Evolutionary conservation across 148 eudicot species (phyloP).

Genomic region (Hydrangea macrophylla): DNA sequence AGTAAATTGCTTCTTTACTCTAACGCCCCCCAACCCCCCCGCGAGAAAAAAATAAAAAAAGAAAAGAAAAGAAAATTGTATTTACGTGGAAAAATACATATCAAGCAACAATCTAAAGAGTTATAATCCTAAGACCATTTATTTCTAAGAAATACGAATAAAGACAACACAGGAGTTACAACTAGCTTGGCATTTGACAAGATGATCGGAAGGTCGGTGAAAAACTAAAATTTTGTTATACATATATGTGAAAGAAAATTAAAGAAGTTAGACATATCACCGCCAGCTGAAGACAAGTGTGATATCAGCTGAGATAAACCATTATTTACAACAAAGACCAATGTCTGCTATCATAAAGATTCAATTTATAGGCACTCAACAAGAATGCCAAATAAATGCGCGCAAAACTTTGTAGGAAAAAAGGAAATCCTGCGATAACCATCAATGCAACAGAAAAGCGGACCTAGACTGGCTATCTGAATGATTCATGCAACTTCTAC

Average conservation of each 20-base stretch:
- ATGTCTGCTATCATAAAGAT: neutral
- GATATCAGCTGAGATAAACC: neutral
- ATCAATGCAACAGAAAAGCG: too few relatives aligned
- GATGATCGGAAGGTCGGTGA: neutral
- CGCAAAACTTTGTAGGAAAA: neutral
- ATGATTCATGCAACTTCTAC: neutral
- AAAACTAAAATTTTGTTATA: too few relatives aligned
- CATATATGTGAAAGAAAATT: too few relatives aligned
- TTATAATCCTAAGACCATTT: neutral
- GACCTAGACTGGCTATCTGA: neutral
- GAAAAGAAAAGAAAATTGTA: too few relatives aligned
- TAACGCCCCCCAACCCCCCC: too few relatives aligned
- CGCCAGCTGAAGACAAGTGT: neutral
- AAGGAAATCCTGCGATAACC: too few relatives aligned
- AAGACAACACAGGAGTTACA: neutral
- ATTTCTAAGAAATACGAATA: neutral
- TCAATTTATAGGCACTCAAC: neutral
- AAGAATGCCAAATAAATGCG: neutral
- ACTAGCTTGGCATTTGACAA: too few relatives aligned
- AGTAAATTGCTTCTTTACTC: neutral
- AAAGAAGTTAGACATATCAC: neutral
- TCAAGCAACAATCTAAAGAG: neutral
- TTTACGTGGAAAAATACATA: neutral
- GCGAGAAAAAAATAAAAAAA: too few relatives aligned
- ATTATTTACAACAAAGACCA: neutral